Evolutionary conservation across 2,329 filamentous ascomycete species (phyloP).

Genomic region (Aspergillus clavatus): DNA sequence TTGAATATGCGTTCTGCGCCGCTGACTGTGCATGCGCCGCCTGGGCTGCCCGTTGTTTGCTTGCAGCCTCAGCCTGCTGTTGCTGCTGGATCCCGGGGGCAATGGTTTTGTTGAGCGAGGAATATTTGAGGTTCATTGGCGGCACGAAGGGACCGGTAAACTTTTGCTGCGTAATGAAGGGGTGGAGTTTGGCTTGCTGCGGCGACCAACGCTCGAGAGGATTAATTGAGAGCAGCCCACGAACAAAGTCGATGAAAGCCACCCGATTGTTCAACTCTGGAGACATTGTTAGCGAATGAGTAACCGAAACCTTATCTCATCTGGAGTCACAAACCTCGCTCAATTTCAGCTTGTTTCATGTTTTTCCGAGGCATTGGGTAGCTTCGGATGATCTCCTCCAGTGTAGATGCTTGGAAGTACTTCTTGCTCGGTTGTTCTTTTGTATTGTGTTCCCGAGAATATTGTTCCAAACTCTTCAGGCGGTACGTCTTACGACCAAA

Average conservation of each 20-base stretch:
- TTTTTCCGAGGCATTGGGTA: conserved; percentile 99
- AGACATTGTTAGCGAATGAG: conserved; percentile 18
- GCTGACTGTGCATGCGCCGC: conserved; percentile 65
- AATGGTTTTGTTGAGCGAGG: conserved; percentile 76
- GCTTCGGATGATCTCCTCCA: conserved; percentile 95
- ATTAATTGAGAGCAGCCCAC: conserved; percentile 88
- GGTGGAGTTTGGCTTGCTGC: conserved; percentile 93
- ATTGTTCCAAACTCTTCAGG: conserved; percentile 96
- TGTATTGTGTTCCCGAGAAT: conserved; percentile 87
- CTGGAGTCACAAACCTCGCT: conserved; percentile 62
- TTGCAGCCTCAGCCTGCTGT: conserved; percentile 87
- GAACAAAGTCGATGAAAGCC: conserved; percentile 96
- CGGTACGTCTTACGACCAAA: conserved; percentile 87
- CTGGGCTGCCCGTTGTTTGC: conserved; percentile 75
- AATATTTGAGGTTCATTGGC: conserved; percentile 91
- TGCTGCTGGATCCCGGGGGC: conserved; percentile 93
- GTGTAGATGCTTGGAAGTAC: conserved; percentile 90
- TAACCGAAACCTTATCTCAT: not conserved
- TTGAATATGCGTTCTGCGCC: conserved; percentile 63
- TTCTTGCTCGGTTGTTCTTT: conserved; percentile 99
- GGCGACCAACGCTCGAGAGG: conserved; percentile 96
- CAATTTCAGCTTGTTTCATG: conserved; percentile 96
- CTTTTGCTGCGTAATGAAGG: conserved; percentile 98
- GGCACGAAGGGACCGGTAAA: conserved; percentile 94
- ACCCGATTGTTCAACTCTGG: conserved; percentile 97